Evolutionary conservation across 495 filamentous ascomycete genomes (phyloP), one percentile per base, ranked within the genome.

Genomic region (Penicillium samsonianum): DNA sequence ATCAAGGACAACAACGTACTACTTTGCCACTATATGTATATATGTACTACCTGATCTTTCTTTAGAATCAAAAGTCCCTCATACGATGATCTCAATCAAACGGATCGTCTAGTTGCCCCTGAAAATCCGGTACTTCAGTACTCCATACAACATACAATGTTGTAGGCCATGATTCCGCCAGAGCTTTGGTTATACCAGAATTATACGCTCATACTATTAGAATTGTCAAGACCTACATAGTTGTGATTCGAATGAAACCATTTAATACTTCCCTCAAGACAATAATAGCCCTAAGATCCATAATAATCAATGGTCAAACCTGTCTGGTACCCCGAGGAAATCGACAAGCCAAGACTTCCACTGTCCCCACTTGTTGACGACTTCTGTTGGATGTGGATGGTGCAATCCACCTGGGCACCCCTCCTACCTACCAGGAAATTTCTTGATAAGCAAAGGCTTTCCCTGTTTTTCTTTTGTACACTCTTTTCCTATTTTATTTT

Each of bases 361-460:
- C 30, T 2, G 20, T 47, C 62, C 58, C 67, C 67, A 69, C 67
- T 37, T 37, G 59, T 67, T 69, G 67, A 69, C 67, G 67, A 69
- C 60, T 49, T 53, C 23, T 50, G 19, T 40, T 12, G 20, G 44
- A 26, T 26, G 45, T 37, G 23, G 47, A 33, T 22, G 38, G 25
- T 44, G 43, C 37, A 42, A 41, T 41, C 7, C 35, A 31, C n/a
- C n/a, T n/a, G n/a, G n/a, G n/a, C 50, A 31, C 53, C 44, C 20
- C 50, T 53, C 38, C 20, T 25, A 25, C 23, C 4, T 4, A n/a
- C n/a, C n/a, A 52, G 46, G 28, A 50, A 33, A 41, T 52, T 31
- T 52, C 50, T 52, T 52, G 50, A 52, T 52, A 52, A 52, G 37
- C 50, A 40, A 37, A 33, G 10, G 14, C 51, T 31, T 23, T 35